Evolutionary conservation across 805 yeast genomes (phyloP).

Genomic region (Komagataella mondaviorum): DNA sequence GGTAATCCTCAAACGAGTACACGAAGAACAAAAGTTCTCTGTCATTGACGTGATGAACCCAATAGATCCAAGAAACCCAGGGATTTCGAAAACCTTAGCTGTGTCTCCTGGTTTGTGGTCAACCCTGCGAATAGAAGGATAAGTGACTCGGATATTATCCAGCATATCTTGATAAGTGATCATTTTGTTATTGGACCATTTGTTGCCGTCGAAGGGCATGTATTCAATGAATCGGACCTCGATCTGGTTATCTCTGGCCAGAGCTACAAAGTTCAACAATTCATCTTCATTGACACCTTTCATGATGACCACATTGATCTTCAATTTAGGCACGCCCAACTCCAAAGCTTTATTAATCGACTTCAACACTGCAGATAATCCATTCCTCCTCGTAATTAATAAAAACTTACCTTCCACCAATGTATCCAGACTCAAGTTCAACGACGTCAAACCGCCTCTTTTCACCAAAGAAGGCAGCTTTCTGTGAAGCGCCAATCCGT

Average conservation of each 20-base stretch:
- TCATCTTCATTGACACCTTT: constrained; percentile 38
- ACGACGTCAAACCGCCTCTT: constrained; percentile 27
- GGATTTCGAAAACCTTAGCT: constrained; percentile 29
- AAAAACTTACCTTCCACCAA: constrained; percentile 35
- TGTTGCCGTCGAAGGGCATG: constrained; percentile 47
- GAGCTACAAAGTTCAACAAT: constrained; percentile 28
- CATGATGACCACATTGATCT: constrained; percentile 37
- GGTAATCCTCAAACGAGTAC: constrained; percentile 38
- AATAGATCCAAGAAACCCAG: constrained; percentile 27
- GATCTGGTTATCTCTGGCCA: constrained; percentile 23
- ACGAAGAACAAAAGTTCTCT: constrained; percentile 33
- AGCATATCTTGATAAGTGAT: constrained; percentile 30
- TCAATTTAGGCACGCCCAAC: constrained; percentile 29
- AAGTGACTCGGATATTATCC: constrained; percentile 14
- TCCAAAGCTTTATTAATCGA: constrained; percentile 29
- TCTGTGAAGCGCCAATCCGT: constrained; percentile 35
- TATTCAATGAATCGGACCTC: constrained; percentile 43
- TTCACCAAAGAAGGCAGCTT: constrained; percentile 27
- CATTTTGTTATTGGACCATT: constrained; percentile 32
- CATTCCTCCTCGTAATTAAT: constrained; percentile 35
- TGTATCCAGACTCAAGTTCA: constrained; percentile 36
- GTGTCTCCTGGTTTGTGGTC: constrained; percentile 29
- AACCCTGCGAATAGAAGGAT: constrained; percentile 14
- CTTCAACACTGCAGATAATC: constrained; percentile 28
- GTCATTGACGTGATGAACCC: constrained; percentile 49